A percentile compares a stretch with the other conserved stretches of the same genome.
phyloP scores from a whole-genome alignment of 1,139 yeast species.

The Geotrichum carabidarum region DNA sequence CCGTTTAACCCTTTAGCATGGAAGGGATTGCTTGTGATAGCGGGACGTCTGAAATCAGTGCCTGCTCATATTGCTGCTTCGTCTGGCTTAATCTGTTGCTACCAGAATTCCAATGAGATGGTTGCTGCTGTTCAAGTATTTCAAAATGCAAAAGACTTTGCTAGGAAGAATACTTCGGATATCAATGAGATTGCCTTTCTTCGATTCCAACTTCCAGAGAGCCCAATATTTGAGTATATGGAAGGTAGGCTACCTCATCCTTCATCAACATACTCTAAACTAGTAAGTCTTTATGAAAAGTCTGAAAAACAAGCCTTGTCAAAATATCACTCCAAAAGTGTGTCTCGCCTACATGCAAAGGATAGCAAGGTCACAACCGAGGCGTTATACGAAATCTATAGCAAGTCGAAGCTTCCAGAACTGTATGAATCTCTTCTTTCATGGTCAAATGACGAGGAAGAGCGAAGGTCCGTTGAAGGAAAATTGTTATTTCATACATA shows the following conservation, averaged over 20 bases:
- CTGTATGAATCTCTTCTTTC: conserved; percentile 57
- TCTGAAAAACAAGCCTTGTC: conserved; percentile 40
- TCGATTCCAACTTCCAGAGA: conserved; percentile 57
- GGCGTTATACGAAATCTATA: conserved; percentile 48
- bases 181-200: conserved; percentile 45
- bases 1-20: conserved; percentile 61
- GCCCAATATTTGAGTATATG: conserved; percentile 52
- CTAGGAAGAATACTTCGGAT: conserved; percentile 36
- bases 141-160: conserved; percentile 20
- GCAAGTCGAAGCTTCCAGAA: conserved; percentile 47
- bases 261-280: conserved; percentile 45
- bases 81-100: conserved; percentile 28
- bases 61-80: conserved; percentile 39
- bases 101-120: conserved; percentile 29
- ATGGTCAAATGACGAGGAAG: conserved; percentile 52
- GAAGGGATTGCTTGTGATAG: conserved; percentile 69
- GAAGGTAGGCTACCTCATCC: conserved; percentile 52
- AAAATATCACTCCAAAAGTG: conserved; percentile 31
- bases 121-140: conserved; percentile 25
- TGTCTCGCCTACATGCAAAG: conserved; percentile 28
- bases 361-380: conserved; percentile 36
- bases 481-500: conserved; percentile 54
- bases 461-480: conserved; percentile 57
- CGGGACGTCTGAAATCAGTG: conserved; percentile 44
- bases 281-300: conserved; percentile 46